phyloP scores from a whole-genome alignment of 305 asterid species.

The Salvia sclarea region DNA sequence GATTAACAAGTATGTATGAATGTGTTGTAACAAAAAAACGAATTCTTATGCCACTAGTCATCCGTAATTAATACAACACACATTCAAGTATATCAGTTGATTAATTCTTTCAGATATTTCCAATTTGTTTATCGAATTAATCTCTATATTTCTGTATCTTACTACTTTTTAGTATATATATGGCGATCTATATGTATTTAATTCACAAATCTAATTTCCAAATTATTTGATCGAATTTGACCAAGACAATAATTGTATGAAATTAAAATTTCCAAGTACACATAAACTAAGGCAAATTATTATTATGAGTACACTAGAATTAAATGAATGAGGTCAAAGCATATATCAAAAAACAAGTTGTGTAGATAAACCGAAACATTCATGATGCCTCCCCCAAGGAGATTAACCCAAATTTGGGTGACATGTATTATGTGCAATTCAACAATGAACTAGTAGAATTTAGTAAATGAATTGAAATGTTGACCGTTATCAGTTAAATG shows the following conservation, averaged over 20 bases:
- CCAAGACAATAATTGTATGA: neutral
- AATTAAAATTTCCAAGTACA: neutral
- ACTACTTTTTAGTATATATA: no score
- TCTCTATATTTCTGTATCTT: neutral
- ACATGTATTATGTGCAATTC: neutral
- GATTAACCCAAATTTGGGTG: neutral
- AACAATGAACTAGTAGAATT: neutral
- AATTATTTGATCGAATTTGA: neutral
- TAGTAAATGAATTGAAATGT: slow-evolving; percentile 20
- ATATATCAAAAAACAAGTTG: neutral
- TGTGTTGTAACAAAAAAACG: no score
- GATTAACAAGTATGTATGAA: no score
- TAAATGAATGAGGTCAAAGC: neutral
- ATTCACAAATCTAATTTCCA: no score
- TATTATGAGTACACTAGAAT: neutral
- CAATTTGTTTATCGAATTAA: neutral
- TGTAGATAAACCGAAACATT: neutral
- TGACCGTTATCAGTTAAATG: slow-evolving; percentile 19
- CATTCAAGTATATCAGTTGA: neutral
- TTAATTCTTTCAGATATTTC: neutral
- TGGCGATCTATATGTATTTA: neutral
- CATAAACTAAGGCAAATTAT: neutral
- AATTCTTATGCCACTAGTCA: neutral
- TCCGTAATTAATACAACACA: neutral
- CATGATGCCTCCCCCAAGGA: neutral